Evolutionary conservation across 495 filamentous ascomycete genomes (phyloP).

Genomic region (Neurospora sp.): DNA sequence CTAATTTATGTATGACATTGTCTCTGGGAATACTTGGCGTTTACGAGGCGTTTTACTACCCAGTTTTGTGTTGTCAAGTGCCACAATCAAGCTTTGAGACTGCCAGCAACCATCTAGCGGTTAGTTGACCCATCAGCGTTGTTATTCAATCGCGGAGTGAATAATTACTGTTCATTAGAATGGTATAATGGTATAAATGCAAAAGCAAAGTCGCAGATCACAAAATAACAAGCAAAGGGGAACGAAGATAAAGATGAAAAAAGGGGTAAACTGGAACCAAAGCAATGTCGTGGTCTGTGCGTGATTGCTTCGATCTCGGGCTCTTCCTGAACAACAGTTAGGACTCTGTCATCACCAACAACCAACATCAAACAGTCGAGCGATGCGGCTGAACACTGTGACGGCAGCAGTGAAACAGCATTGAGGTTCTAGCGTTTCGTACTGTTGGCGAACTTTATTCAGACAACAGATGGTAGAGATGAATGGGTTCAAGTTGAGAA

Average conservation of each 20-base stretch:
- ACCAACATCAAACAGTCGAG: not conserved
- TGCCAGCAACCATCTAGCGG: not conserved
- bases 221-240: too few relatives aligned
- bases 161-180: not conserved
- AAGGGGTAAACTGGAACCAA: not conserved
- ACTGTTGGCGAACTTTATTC: not conserved
- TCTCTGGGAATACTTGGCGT: not conserved
- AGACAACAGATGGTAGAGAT: not conserved
- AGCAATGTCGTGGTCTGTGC: not conserved
- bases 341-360: not conserved
- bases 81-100: not conserved
- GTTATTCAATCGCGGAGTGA: not conserved
- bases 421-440: not conserved
- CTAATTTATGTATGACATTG: not conserved
- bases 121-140: not conserved
- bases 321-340: not conserved
- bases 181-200: not conserved
- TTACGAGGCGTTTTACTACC: not conserved
- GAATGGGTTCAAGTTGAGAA: not conserved
- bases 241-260: not conserved
- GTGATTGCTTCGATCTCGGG: not conserved
- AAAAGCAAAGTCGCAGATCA: not conserved
- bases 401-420: not conserved
- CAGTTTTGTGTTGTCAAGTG: not conserved
- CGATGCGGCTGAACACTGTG: not conserved